phyloP scores from a whole-genome alignment of 352 stramenopile genomes.

The Pythium graminicola region DNA sequence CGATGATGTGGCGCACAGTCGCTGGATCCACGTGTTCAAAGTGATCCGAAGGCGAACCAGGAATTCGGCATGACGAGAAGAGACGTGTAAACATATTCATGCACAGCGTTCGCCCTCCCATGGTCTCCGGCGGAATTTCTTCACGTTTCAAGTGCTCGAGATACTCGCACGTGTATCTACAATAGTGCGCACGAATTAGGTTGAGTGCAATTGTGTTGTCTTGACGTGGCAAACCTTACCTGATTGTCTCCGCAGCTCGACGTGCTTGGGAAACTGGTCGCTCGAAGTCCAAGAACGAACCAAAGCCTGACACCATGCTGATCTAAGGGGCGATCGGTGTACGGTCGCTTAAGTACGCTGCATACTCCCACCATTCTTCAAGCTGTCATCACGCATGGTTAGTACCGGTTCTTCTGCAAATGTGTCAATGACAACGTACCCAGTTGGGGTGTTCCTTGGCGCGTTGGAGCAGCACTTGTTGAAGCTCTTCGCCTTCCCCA shows the following conservation, averaged over 20 bases:
- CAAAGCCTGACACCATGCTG: constrained; percentile 95
- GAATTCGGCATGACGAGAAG: constrained; percentile 90
- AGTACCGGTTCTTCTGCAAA: neutral
- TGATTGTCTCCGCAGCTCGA: constrained; percentile 51
- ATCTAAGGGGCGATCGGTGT: constrained; percentile 87
- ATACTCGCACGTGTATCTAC: constrained; percentile 75
- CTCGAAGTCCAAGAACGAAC: constrained; percentile 88
- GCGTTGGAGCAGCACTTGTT: constrained; percentile 42
- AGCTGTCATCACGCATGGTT: constrained; percentile 26
- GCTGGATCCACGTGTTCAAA: constrained; percentile 42
- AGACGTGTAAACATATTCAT: constrained; percentile 84
- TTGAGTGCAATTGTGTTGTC: too few species aligned
- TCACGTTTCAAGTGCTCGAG: constrained; percentile 82
- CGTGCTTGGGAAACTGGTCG: constrained; percentile 48
- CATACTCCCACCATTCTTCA: constrained; percentile 92
- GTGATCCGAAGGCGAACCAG: constrained; percentile 37
- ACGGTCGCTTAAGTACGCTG: constrained; percentile 65
- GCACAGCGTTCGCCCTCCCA: constrained; percentile 84
- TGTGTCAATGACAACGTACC: constrained; percentile 27
- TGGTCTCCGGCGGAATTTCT: constrained; percentile 73
- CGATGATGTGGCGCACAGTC: constrained; percentile 35
- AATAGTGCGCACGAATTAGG: neutral
- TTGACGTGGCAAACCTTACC: too few species aligned
- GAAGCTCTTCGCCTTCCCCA: constrained; percentile 40
- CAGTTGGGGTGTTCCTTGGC: constrained; percentile 46